Evolutionary conservation across 2,329 filamentous ascomycete species (phyloP).

Genomic region (Scedosporium minutisporum): DNA sequence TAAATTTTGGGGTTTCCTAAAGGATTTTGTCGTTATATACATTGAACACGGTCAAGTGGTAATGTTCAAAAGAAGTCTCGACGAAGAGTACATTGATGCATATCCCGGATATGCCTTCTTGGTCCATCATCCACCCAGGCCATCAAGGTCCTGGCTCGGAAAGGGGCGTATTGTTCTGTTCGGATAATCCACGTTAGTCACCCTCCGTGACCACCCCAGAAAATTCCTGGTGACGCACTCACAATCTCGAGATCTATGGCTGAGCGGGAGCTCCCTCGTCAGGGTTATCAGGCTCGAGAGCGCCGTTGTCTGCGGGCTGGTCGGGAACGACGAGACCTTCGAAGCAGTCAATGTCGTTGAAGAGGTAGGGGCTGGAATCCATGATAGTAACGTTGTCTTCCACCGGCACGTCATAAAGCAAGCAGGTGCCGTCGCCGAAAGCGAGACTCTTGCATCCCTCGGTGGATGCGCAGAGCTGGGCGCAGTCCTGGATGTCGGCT

Average conservation of each 20-base stretch:
- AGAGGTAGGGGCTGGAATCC: conserved; percentile 3
- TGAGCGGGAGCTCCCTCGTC: background rate
- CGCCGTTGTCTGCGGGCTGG: background rate
- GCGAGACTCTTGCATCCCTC: background rate
- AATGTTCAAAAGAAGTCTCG: background rate
- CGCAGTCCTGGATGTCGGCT: conserved; percentile 8
- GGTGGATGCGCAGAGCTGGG: background rate
- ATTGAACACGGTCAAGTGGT: background rate
- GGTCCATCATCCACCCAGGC: background rate
- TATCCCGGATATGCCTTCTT: background rate
- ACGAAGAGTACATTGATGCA: background rate
- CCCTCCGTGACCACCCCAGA: background rate
- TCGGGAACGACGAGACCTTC: background rate
- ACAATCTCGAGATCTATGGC: background rate
- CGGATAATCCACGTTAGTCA: background rate
- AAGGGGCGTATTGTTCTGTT: background rate
- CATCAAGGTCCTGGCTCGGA: background rate
- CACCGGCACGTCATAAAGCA: conserved; percentile 1
- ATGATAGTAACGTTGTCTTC: background rate
- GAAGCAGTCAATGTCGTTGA: conserved; percentile 4
- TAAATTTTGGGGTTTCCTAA: background rate
- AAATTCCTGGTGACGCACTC: background rate
- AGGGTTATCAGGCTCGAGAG: background rate
- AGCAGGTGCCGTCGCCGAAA: conserved; percentile 1
- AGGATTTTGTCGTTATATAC: background rate